A percentile compares a stretch with the other conserved stretches of the same genome.
Evolutionary conservation across 768 basidiomycete genomes (phyloP).

Genomic region (Mycena kentingensis): DNA sequence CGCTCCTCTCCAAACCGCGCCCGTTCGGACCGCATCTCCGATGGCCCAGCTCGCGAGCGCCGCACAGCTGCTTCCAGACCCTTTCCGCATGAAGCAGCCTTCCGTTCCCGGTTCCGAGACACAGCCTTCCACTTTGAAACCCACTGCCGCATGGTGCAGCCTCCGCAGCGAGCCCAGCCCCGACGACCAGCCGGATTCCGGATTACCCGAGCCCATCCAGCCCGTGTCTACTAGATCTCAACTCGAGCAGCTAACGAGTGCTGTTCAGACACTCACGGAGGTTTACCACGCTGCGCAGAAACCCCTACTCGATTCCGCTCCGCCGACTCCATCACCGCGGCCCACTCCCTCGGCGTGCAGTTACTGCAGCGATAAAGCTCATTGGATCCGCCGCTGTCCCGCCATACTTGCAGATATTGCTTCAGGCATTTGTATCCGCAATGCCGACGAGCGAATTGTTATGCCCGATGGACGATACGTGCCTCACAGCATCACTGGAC

Average conservation of each 20-base stretch:
- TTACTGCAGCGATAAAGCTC: neutral
- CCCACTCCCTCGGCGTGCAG: neutral
- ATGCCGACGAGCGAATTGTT: neutral
- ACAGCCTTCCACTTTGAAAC: no score
- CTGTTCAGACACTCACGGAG: neutral
- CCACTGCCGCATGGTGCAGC: no score
- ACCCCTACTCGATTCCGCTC: neutral
- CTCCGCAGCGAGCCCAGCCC: no score
- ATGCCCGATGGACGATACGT: neutral
- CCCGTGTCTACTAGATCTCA: no score
- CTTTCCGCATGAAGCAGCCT: no score
- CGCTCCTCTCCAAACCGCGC: neutral
- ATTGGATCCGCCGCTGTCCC: neutral
- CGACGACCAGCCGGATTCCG: no score
- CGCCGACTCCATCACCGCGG: neutral
- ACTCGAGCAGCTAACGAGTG: no score
- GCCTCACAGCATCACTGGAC: neutral
- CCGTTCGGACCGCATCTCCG: neutral
- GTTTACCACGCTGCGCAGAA: neutral
- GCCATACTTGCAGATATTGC: neutral
- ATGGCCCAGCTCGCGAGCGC: neutral
- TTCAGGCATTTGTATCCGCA: neutral
- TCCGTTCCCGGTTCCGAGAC: no score
- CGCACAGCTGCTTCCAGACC: no score
- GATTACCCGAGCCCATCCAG: no score